These are phyloP conservation scores for Aspergillus costaricaensis DNA, from an alignment of 2,329 filamentous ascomycete genomes.

Conservation along the genomic window DNA sequence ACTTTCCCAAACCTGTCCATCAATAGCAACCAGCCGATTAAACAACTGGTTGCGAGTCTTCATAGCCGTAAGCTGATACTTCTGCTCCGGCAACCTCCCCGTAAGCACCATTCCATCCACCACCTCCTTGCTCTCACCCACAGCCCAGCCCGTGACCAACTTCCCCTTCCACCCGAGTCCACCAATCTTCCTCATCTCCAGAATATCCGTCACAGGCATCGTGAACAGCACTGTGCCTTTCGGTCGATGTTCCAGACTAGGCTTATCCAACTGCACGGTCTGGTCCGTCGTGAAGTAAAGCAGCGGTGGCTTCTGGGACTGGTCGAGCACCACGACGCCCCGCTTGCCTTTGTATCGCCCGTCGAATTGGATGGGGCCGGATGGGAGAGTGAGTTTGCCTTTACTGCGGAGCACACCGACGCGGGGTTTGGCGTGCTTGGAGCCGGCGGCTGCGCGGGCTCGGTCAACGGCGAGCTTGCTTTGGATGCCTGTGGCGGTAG, in stretches of 20 bases:
- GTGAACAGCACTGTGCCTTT: slow-evolving; percentile 65
- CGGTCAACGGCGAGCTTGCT: slow-evolving; percentile 71
- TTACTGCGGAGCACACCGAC: slow-evolving; percentile 67
- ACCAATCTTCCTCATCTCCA: slow-evolving; percentile 75
- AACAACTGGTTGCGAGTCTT: slow-evolving; percentile 75
- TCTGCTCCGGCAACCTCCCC: slow-evolving; percentile 55
- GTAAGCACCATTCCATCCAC: slow-evolving; percentile 72
- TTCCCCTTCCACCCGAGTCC: slow-evolving; percentile 85
- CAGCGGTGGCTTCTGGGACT: slow-evolving; percentile 36
- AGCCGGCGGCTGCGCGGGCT: slow-evolving; percentile 64
- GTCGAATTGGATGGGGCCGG: slow-evolving; percentile 76
- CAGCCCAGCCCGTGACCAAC: slow-evolving; percentile 76
- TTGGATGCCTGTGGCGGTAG: slow-evolving; percentile 70
- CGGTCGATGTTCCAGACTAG: slow-evolving; percentile 53
- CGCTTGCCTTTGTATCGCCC: slow-evolving; percentile 69
- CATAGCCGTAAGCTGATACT: slow-evolving; percentile 69
- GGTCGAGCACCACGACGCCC: slow-evolving; percentile 68
- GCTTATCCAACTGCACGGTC: slow-evolving; percentile 38
- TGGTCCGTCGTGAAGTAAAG: slow-evolving; percentile 62
- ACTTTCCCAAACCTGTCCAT: slow-evolving; percentile 79
- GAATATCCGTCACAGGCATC: slow-evolving; percentile 69
- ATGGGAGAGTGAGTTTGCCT: slow-evolving; percentile 44
- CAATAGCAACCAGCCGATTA: slow-evolving; percentile 67
- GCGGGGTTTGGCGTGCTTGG: slow-evolving; percentile 62
- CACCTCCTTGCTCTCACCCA: slow-evolving; percentile 66